phyloP scores from a whole-genome alignment of 768 basidiomycete genomes.

The Cystofilobasidium macerans region DNA sequence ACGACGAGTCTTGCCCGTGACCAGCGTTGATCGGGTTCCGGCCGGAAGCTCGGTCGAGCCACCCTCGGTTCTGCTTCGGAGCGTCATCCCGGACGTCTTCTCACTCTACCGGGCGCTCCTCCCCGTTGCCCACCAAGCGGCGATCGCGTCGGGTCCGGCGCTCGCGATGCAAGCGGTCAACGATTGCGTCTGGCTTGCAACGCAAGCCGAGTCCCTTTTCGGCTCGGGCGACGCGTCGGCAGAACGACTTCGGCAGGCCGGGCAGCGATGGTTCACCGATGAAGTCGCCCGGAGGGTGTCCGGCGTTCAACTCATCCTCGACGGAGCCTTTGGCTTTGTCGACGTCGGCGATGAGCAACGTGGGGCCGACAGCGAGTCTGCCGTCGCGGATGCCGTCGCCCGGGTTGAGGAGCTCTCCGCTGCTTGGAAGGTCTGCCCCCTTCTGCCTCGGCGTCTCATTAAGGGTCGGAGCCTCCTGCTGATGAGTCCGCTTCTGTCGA shows the following conservation, averaged over 20 bases:
- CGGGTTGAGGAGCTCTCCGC: conserved; percentile 44
- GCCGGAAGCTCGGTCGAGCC: conserved; percentile 1
- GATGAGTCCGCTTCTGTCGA: not conserved
- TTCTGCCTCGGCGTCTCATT: too few relatives aligned
- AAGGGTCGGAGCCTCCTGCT: too few relatives aligned
- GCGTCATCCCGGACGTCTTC: conserved; percentile 54
- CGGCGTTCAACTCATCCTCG: conserved; percentile 44
- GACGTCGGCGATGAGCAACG: conserved; percentile 54
- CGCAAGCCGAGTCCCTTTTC: conserved; percentile 38
- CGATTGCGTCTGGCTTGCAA: conserved; percentile 57
- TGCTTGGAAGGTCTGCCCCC: conserved; percentile 54
- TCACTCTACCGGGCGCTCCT: conserved; percentile 72
- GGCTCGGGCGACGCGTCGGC: conserved; percentile 44
- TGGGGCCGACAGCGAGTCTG: conserved; percentile 58
- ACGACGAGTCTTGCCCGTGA: not conserved
- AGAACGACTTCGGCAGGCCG: conserved; percentile 46
- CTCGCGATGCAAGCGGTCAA: conserved; percentile 67
- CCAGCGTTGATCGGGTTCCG: not conserved
- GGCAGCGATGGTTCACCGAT: conserved; percentile 61
- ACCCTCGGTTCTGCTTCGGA: conserved; percentile 47
- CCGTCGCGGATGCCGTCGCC: conserved; percentile 52
- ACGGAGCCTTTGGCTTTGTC: conserved; percentile 54
- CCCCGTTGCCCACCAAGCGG: conserved; percentile 50
- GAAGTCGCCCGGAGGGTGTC: conserved; percentile 52
- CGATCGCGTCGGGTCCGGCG: conserved; percentile 46